Evolutionary conservation across 352 stramenopile species (phyloP).

Genomic region (Aphanomyces euteiches): DNA sequence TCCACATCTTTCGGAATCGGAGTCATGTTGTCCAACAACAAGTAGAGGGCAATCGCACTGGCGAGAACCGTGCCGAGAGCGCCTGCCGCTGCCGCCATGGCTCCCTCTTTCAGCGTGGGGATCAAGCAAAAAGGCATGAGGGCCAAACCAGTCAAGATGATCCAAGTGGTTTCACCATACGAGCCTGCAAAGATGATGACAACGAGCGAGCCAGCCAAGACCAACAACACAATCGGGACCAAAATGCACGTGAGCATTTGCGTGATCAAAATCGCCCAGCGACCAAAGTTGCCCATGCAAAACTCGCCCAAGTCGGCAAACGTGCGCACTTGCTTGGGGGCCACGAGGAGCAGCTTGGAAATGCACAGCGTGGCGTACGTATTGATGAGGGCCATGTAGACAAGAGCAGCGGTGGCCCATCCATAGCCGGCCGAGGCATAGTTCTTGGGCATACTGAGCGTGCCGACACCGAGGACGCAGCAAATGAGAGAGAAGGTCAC

Average conservation of each 20-base stretch:
- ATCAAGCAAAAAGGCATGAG: slow-evolving; percentile 31
- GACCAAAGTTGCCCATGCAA: slow-evolving; percentile 45
- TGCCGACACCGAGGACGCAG: too few species aligned
- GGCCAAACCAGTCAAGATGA: slow-evolving; percentile 31
- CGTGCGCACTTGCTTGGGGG: slow-evolving; percentile 50
- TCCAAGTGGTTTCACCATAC: slow-evolving; percentile 30
- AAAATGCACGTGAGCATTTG: slow-evolving; percentile 28
- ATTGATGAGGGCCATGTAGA: slow-evolving; percentile 30
- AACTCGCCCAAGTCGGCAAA: slow-evolving; percentile 62
- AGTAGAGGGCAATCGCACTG: slow-evolving; percentile 24
- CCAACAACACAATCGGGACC: slow-evolving; percentile 31
- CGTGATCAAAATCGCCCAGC: slow-evolving; percentile 45
- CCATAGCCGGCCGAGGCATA: slow-evolving; percentile 36
- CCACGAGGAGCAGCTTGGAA: slow-evolving; percentile 56
- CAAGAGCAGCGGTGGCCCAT: slow-evolving; percentile 18
- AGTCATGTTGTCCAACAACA: slow-evolving; percentile 32
- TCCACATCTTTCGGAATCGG: background rate
- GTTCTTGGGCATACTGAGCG: slow-evolving; percentile 66
- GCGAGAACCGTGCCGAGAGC: slow-evolving; percentile 37
- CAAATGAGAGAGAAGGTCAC: too few species aligned
- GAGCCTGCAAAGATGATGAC: slow-evolving; percentile 25
- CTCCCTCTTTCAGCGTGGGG: slow-evolving; percentile 32
- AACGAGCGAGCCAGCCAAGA: slow-evolving; percentile 28
- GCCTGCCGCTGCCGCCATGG: slow-evolving; percentile 10
- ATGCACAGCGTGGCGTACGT: slow-evolving; percentile 27